Evolutionary conservation across 345 rosid species (phyloP).

Genomic region (Noccaea caerulescens): DNA sequence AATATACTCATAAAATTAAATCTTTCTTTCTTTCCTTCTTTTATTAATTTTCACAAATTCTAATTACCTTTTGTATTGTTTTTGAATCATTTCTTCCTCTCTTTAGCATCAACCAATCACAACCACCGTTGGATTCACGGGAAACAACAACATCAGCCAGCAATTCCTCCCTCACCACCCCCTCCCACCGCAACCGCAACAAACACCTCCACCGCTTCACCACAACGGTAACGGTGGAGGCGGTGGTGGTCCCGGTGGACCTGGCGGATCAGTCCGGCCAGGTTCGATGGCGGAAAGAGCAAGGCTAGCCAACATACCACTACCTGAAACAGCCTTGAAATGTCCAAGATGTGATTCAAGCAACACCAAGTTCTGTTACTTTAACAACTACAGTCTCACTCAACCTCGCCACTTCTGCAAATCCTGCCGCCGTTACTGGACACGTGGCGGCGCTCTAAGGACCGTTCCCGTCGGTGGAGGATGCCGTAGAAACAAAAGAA

Average conservation of each 20-base stretch:
- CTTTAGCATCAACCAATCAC: constrained; percentile 47
- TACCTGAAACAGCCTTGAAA: constrained; percentile 64
- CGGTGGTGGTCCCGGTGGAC: constrained; percentile 56
- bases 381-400: constrained; percentile 79
- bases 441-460: constrained; percentile 78
- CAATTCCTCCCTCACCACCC: constrained; percentile 43
- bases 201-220: constrained; percentile 37
- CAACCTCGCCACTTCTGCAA: constrained; percentile 94
- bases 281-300: constrained; percentile 83
- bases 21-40: constrained; percentile 21
- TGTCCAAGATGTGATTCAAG: constrained; percentile 86
- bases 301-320: constrained; percentile 66
- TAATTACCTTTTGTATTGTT: constrained; percentile 24
- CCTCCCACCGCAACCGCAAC: constrained; percentile 44
- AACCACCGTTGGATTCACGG: constrained; percentile 50
- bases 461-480: constrained; percentile 90
- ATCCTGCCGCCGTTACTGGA: constrained; percentile 87
- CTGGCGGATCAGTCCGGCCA: constrained; percentile 52
- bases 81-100: constrained; percentile 25
- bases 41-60: constrained; percentile 25
- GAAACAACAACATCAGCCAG: constrained; percentile 44
- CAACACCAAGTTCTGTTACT: constrained; percentile 88
- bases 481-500: constrained; percentile 77
- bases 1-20: constrained; percentile 44
- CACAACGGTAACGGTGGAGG: constrained; percentile 58